Percentiles rank a stretch among this genome's conserved stretches.
These are phyloP conservation scores for Eucalyptus sp. DNA, from an alignment of 345 rosid species.

Conservation along the genomic window DNA sequence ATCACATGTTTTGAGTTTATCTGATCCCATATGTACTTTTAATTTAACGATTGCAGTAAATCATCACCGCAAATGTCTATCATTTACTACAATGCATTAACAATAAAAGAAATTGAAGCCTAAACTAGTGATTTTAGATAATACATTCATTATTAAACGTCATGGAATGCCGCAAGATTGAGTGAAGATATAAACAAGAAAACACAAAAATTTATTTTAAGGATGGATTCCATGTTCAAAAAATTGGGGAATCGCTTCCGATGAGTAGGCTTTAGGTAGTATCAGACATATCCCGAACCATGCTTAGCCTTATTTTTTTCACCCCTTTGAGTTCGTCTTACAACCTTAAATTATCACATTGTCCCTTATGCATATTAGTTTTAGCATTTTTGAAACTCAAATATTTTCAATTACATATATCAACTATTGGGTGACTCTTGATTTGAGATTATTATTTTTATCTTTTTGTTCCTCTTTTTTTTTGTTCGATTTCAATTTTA, in stretches of 20 bases:
- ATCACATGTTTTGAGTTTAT: too few relatives aligned
- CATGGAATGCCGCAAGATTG: too few relatives aligned
- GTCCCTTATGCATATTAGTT: neutral
- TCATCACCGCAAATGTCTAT: accelerated
- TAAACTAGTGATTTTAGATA: accelerated
- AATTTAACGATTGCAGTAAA: too few relatives aligned
- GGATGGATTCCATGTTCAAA: too few relatives aligned
- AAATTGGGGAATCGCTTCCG: accelerated
- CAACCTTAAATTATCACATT: too few relatives aligned
- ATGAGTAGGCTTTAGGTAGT: too few relatives aligned
- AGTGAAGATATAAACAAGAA: too few relatives aligned
- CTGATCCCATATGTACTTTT: too few relatives aligned
- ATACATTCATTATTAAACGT: too few relatives aligned
- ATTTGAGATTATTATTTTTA: neutral
- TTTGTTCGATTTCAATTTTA: neutral
- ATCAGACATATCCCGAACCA: accelerated
- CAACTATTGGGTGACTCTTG: neutral
- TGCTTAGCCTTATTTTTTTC: neutral
- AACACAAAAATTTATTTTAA: too few relatives aligned
- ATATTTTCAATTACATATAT: neutral
- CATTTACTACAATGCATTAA: accelerated
- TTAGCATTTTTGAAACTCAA: neutral
- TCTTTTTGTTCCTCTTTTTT: neutral
- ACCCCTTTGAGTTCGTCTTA: accelerated
- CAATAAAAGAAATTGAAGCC: too few relatives aligned